Conservation (phyloP, 2,329 filamentous ascomycete genomes). For the Monosporascus sp. region DNA sequence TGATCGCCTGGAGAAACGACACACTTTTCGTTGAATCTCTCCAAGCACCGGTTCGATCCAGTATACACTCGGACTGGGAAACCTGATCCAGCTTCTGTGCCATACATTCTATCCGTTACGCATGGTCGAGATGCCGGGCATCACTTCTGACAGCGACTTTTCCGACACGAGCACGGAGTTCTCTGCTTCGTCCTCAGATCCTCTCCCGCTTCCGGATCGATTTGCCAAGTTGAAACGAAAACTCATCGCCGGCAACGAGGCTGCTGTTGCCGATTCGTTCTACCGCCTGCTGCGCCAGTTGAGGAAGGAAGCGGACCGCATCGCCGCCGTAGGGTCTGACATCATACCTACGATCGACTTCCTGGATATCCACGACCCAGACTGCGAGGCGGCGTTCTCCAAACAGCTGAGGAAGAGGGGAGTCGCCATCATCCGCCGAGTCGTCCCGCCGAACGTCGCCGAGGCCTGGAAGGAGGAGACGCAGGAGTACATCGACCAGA, state of each 20-base stretch:
- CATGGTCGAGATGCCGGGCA: not conserved
- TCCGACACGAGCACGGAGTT: constrained; percentile 14
- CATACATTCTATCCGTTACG: too few relatives aligned
- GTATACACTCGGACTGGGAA: too few relatives aligned
- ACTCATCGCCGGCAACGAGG: constrained; percentile 33
- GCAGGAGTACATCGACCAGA: constrained; percentile 58
- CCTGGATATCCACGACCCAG: constrained; percentile 28
- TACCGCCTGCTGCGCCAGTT: constrained; percentile 32
- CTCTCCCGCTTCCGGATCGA: constrained; percentile 34
- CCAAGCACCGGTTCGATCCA: too few relatives aligned
- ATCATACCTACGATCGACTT: constrained; percentile 38
- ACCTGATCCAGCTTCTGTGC: too few relatives aligned
- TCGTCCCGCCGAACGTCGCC: constrained; percentile 57
- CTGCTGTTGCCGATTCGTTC: constrained; percentile 34
- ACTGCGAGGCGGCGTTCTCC: constrained; percentile 19
- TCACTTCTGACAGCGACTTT: constrained; percentile 11
- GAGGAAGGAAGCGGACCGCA: constrained; percentile 29
- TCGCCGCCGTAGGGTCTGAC: constrained; percentile 28
- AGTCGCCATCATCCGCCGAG: constrained; percentile 60
- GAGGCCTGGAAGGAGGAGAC: constrained; percentile 60
- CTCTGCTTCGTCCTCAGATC: constrained; percentile 27
- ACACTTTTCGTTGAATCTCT: too few relatives aligned
- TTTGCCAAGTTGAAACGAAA: constrained; percentile 37
- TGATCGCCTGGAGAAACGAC: too few relatives aligned
- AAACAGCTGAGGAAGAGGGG: constrained; percentile 47